Evolutionary conservation across 78 protist species (phyloP).

Genomic region (Dictyostelium firmibasis): DNA sequence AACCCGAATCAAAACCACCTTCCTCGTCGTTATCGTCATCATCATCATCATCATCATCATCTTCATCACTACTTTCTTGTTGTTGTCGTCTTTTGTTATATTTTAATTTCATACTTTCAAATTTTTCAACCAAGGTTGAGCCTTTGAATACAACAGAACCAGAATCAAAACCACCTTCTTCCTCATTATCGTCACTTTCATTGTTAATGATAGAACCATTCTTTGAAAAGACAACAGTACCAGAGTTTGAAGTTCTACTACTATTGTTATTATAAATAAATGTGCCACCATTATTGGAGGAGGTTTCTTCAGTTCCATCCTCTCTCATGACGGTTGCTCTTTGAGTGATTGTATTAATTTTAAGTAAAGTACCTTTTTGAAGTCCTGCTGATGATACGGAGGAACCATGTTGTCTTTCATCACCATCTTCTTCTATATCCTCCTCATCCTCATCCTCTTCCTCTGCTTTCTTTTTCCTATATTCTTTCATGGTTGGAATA

Average conservation of each 20-base stretch:
- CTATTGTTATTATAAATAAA: conserved; percentile 8
- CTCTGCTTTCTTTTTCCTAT: conserved; percentile 48
- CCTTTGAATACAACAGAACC: conserved; percentile 44
- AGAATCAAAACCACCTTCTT: conserved; percentile 16
- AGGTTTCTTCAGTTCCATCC: neutral
- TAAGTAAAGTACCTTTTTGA: conserved; percentile 52
- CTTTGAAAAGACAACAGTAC: conserved; percentile 64
- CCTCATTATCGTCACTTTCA: neutral
- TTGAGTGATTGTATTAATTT: conserved; percentile 51
- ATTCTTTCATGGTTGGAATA: conserved; percentile 68
- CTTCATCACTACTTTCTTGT: conserved; percentile 8
- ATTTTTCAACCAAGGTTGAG: neutral
- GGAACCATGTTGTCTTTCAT: neutral
- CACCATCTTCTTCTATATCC: neutral
- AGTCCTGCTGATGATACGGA: neutral
- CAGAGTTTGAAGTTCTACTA: neutral
- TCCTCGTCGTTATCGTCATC: conserved; percentile 28
- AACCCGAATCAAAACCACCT: conserved; percentile 58
- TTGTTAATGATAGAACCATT: neutral
- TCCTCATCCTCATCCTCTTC: conserved; percentile 42
- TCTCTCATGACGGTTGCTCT: conserved; percentile 43
- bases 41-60: conserved; percentile 23
- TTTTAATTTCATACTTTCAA: conserved; percentile 40
- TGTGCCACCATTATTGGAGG: conserved; percentile 26
- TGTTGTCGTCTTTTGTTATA: conserved; percentile 7